A percentile compares a stretch with the other conserved stretches of the same genome.
phyloP scores from a whole-genome alignment of 768 basidiomycete genomes.

The Pholiota microspora region DNA sequence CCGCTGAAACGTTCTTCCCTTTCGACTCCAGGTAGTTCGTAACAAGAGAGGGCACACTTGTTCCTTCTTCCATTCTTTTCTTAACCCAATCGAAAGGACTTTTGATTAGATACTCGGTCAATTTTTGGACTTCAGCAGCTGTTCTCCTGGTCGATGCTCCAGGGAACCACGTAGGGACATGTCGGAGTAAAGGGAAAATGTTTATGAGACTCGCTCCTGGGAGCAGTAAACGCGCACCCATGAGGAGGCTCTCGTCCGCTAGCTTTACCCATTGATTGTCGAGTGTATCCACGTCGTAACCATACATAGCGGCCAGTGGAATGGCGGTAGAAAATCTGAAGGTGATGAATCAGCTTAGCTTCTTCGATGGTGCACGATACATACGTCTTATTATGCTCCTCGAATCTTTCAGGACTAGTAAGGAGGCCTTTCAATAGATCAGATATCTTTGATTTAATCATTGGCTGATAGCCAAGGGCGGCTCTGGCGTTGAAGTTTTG shows the following conservation, averaged over 20 bases:
- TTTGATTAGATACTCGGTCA: constrained; percentile 1
- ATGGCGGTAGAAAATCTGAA: constrained; percentile 11
- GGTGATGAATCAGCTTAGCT: not conserved
- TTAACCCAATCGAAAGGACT: constrained; percentile 7
- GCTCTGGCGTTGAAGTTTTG: constrained; percentile 30
- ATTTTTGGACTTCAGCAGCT: constrained; percentile 1
- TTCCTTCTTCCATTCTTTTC: constrained; percentile 1
- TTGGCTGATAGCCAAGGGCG: constrained; percentile 22
- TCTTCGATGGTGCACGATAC: not conserved
- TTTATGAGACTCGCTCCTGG: constrained; percentile 11
- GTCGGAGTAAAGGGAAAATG: constrained; percentile 8
- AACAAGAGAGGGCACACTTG: constrained; percentile 2
- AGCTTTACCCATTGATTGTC: constrained; percentile 4
- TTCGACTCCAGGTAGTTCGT: not conserved
- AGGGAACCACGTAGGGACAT: constrained; percentile 13
- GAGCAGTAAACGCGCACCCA: constrained; percentile 3
- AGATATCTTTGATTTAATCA: constrained; percentile 28
- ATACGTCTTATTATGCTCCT: constrained; percentile 4
- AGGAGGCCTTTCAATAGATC: constrained; percentile 28
- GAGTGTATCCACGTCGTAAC: constrained; percentile 7
- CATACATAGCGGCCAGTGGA: constrained; percentile 11
- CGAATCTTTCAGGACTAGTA: constrained; percentile 2
- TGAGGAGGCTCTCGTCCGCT: constrained; percentile 3
- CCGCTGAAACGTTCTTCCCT: not conserved
- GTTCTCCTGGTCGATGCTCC: constrained; percentile 2